Conservation (phyloP, 768 basidiomycete genomes). For the Kwoniella europaea region DNA sequence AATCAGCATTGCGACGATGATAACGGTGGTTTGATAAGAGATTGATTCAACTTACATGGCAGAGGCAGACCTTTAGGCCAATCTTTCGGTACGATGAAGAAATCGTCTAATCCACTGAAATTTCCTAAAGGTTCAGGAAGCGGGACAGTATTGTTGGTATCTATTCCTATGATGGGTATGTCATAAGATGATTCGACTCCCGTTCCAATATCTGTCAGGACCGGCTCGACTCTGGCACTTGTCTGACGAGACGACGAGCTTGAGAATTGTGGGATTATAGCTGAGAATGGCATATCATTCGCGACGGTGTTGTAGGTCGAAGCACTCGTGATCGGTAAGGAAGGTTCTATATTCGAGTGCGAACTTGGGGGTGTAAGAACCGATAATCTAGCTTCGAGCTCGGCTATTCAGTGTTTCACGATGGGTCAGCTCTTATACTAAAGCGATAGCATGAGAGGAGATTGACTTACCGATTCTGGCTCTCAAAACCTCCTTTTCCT, state of each 20-base stretch:
- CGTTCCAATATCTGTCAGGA: slow-evolving; percentile 4
- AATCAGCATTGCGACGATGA: too few relatives aligned
- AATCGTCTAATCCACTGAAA: slow-evolving; percentile 32
- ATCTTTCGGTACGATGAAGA: slow-evolving; percentile 41
- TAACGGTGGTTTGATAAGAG: too few relatives aligned
- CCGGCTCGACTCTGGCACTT: not conserved
- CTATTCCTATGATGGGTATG: not conserved
- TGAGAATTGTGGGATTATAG: not conserved
- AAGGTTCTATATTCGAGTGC: slow-evolving; percentile 5
- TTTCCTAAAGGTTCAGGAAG: slow-evolving; percentile 16
- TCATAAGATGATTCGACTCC: not conserved
- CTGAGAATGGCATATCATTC: slow-evolving; percentile 4
- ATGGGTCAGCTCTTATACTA: slow-evolving; percentile 12
- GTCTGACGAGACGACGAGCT: not conserved
- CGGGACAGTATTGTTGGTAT: not conserved
- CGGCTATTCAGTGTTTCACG: slow-evolving; percentile 16
- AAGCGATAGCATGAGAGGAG: not conserved
- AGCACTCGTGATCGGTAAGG: not conserved
- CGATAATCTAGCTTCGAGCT: slow-evolving; percentile 25
- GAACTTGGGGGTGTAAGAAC: slow-evolving; percentile 25
- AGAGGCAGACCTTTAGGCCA: slow-evolving; percentile 53
- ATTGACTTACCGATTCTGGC: slow-evolving; percentile 41
- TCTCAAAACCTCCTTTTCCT: slow-evolving; percentile 41
- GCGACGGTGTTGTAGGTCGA: not conserved
- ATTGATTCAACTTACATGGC: slow-evolving; percentile 36